Conservation (phyloP, 768 basidiomycete genomes). For the Leccinum pellstonianum region DNA sequence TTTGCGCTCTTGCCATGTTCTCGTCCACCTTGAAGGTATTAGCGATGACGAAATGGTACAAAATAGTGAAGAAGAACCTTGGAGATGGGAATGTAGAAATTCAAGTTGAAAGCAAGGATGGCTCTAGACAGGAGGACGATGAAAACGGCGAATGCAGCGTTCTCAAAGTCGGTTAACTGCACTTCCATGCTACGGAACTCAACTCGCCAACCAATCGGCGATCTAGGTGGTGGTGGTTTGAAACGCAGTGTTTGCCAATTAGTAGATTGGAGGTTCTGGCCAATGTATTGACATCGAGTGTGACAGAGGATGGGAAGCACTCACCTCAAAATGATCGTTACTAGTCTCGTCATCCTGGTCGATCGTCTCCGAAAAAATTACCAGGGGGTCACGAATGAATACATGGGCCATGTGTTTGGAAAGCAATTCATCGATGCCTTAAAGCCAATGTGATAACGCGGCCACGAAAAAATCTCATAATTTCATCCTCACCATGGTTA, state of each 20-base stretch:
- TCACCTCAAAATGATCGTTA: constrained; percentile 96
- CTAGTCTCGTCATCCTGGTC: constrained; percentile 86
- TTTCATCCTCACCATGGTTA: constrained; percentile 57
- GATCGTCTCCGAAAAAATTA: constrained; percentile 91
- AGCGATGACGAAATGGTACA: neutral
- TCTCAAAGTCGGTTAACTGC: constrained; percentile 98
- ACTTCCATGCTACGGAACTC: constrained; percentile 99
- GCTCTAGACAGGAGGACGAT: constrained; percentile 92
- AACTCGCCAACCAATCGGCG: constrained; percentile 94
- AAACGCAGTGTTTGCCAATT: constrained; percentile 99
- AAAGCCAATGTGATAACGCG: neutral
- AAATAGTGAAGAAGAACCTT: constrained; percentile 51
- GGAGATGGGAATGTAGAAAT: constrained; percentile 96
- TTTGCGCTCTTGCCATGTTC: constrained; percentile 92
- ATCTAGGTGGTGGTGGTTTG: constrained; percentile 94
- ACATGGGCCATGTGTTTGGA: constrained; percentile 93
- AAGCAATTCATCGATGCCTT: constrained; percentile 83
- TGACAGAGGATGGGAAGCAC: neutral
- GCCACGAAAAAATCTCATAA: neutral
- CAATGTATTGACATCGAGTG: neutral
- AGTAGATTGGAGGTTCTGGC: constrained; percentile 95
- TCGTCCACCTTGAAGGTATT: constrained; percentile 74
- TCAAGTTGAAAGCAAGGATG: constrained; percentile 86
- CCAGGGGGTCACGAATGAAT: constrained; percentile 96
- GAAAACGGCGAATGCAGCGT: constrained; percentile 95